Base-by-base conservation (phyloP, 345 rosid species). In the Eucalyptus guilfoylei region DNA sequence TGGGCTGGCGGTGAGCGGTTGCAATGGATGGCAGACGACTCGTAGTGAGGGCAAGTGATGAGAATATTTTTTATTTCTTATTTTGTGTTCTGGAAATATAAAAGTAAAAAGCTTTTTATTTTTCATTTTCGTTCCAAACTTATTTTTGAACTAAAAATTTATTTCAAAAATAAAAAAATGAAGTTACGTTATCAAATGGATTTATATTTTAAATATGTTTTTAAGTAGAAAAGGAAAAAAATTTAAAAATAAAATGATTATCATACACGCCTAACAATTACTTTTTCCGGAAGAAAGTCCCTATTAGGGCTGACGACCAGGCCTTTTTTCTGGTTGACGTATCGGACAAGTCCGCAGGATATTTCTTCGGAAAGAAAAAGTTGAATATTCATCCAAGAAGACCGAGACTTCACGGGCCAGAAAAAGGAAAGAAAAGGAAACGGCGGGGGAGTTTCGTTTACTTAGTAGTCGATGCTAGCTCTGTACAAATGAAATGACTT, bases 1-100 rank as follows among this genome's bases (percentile, higher is more conserved):
- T 50, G 55, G 23, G 23, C 1, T 50, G 0, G 54, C 2, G 0
- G 4, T 1, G 1, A 0, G 55, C 2, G 4, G 21, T 49, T 0
- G 54, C 9, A 16, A 0, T 7, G 9, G 23, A 50, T 1, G 9
- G 9, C 1, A 0, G 1, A 17, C 4, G 2, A 0, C 23, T 17
- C 0, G 0, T 50, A 17, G 9, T 0, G 24, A 50, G 9, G 55
- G 55, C 1, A 4, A 50, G 54, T 0, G 2, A 50, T 17, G 55
- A 17, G 0, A 52, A 3, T 17, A 17, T 52, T 7, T 50, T 50
- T 52, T 17, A 17, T 52, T 52, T 52, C 2, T 52, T 0, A 52
- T 7, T 52, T 52, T 52, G n/a, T 52, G 0, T 50, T 50, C 0
- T 52, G 0, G 4, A 52, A 52, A 17, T 52, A 52, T 52, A 52